Percentiles rank a stretch among this genome's conserved stretches.
Evolutionary conservation across 305 asterid species (phyloP).

Genomic region (Rubia tinctorum): DNA sequence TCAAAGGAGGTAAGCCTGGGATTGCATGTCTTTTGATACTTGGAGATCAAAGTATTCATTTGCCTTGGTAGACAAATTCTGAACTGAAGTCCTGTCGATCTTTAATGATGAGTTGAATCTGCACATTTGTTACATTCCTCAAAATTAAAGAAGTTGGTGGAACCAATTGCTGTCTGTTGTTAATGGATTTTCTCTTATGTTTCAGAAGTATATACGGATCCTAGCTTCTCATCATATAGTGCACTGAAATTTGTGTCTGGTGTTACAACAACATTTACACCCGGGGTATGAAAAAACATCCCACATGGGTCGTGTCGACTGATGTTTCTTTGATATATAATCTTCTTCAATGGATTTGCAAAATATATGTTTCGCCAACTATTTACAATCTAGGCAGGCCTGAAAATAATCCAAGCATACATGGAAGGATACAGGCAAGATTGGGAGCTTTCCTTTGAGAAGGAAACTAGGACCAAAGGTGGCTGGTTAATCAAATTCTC

Average conservation of each 20-base stretch:
- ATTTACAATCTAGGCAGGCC: conserved; percentile 49
- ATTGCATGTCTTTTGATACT: neutral
- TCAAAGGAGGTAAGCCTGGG: conserved; percentile 71
- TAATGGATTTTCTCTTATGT: neutral
- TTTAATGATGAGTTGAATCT: neutral
- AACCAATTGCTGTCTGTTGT: neutral
- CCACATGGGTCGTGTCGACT: neutral
- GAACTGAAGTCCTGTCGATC: neutral
- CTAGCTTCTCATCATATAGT: conserved; percentile 67
- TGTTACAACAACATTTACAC: conserved; percentile 73
- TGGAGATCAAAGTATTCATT: neutral
- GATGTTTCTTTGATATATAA: neutral
- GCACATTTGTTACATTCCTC: neutral
- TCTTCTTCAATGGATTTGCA: neutral
- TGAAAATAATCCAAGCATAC: conserved; percentile 77
- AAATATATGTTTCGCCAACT: neutral
- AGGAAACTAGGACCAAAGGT: conserved; percentile 90
- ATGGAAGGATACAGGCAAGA: conserved; percentile 92
- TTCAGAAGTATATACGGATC: conserved; percentile 54
- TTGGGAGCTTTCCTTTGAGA: conserved; percentile 91
- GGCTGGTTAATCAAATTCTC: conserved; percentile 66
- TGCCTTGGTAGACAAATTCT: neutral
- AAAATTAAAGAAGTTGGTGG: neutral
- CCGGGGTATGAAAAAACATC: conserved; percentile 53
- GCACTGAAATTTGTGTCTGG: conserved; percentile 85